A percentile compares a stretch with the other conserved stretches of the same genome.
These are phyloP conservation scores for Sporobolomyces pararoseus DNA, from an alignment of 768 basidiomycete species.

Conservation along the genomic window DNA sequence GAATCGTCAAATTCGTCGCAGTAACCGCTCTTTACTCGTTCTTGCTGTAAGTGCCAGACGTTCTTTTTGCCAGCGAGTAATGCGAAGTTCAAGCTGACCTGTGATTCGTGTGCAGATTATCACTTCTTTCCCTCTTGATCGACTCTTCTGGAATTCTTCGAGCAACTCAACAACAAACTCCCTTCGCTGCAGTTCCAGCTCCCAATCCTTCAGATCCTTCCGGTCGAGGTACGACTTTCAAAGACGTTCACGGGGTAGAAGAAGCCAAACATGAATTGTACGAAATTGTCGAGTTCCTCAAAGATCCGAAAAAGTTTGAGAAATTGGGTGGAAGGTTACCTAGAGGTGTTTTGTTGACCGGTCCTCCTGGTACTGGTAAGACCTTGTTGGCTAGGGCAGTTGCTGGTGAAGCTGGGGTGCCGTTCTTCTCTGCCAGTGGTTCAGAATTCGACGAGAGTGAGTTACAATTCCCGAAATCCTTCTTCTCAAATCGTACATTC, in stretches of 20 bases:
- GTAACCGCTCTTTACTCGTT: conserved; percentile 37
- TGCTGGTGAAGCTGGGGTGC: conserved; percentile 95
- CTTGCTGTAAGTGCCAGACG: conserved; percentile 55
- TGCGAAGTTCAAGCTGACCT: not conserved
- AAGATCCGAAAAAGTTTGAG: conserved; percentile 84
- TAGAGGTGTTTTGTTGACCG: conserved; percentile 73
- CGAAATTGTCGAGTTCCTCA: conserved; percentile 92
- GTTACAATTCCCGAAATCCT: not conserved
- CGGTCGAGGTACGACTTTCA: conserved; percentile 74
- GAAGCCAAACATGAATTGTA: conserved; percentile 88
- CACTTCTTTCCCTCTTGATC: conserved; percentile 79
- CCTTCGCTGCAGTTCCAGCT: conserved; percentile 68
- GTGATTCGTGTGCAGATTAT: conserved; percentile 56
- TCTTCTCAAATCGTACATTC: not conserved
- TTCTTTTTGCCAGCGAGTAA: conserved; percentile 44
- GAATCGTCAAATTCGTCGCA: conserved; percentile 31
- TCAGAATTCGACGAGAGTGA: conserved; percentile 97
- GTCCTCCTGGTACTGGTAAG: conserved; percentile 90
- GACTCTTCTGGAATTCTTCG: conserved; percentile 93
- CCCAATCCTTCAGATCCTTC: conserved; percentile 35
- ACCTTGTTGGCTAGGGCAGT: conserved; percentile 96
- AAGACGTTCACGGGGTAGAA: conserved; percentile 94
- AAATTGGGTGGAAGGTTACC: conserved; percentile 89
- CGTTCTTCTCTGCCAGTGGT: conserved; percentile 94
- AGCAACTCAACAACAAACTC: conserved; percentile 66